Base-by-base conservation (phyloP, 192 early-diverging fungal genomes). In the Diversispora eburnea region DNA sequence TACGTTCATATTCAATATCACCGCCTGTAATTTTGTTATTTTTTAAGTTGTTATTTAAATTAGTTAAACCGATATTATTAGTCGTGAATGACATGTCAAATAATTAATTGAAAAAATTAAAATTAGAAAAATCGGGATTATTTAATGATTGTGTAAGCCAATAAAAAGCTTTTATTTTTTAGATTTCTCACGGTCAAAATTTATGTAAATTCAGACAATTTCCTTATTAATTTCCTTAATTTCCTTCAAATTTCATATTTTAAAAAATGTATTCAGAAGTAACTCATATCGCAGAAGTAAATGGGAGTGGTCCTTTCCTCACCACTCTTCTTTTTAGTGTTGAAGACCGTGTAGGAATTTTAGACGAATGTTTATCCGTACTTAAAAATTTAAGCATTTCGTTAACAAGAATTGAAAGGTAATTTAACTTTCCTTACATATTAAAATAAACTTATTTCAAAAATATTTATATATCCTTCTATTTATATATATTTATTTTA, bases 381-480 rank as follows among this genome's bases (percentile, higher is more conserved):
- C 86, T 98, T 70, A 88, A 87, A 65, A 74, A 80, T 9, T 80
- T 88, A 67, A 78, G 87, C 57, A 86, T 98, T 60, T 95, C 93
- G 5, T 86, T 98, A 80, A 92, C 90, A n/a, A 89, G 93, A 54
- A 98, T 98, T 79, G 96, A 98, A 83, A 94, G 93, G 86, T 88
- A 82, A 67, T 76, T 76, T 54, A 49, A 22, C 46, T 51, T 49
- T 1, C 65, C 15, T 45, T 9, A 46, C 41, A 46, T 47, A 33
- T 12, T 2, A 22, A 20, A 4, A 20, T 17, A 42, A 15, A 15
- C 5, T 62, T n/a, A 52, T 9, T 55, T 51, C 61, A n/a, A n/a
- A n/a, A n/a, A n/a, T n/a, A n/a, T n/a, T n/a, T n/a, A n/a, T n/a
- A n/a, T n/a, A n/a, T n/a, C n/a, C n/a, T 46, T 45, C 10, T 0